Conservation (phyloP, 345 rosid genomes). For the Melastoma malabathricum region DNA sequence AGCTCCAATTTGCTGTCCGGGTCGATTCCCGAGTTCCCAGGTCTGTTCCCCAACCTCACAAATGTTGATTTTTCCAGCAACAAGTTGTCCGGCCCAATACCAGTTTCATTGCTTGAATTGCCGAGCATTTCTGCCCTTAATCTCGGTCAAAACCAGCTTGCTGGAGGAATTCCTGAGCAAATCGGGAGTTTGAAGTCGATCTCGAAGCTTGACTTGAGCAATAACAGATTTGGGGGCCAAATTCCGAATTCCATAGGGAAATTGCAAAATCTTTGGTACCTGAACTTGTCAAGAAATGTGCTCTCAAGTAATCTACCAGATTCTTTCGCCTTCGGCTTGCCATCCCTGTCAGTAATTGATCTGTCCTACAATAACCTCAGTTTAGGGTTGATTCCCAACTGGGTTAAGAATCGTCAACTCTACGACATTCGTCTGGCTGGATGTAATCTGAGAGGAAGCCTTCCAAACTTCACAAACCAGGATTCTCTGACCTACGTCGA, state of each 20-base stretch:
- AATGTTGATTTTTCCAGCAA: constrained; percentile 56
- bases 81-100: constrained; percentile 44
- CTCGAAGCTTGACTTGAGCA: constrained; percentile 43
- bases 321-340: constrained; percentile 36
- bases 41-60: constrained; percentile 37
- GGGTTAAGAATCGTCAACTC: constrained; percentile 51
- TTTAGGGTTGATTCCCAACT: constrained; percentile 54
- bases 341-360: constrained; percentile 63
- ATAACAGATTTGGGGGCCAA: constrained; percentile 52
- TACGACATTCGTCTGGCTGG: constrained; percentile 69
- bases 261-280: constrained; percentile 71
- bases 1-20: constrained; percentile 66
- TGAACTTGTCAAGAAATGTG: constrained; percentile 68
- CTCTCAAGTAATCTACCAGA: constrained; percentile 55
- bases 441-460: constrained; percentile 52
- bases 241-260: constrained; percentile 54
- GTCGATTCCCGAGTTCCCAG: constrained; percentile 38
- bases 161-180: constrained; percentile 53
- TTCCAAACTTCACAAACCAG: constrained; percentile 53
- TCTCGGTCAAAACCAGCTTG: constrained; percentile 48
- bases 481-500: constrained; percentile 52
- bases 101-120: constrained; percentile 46
- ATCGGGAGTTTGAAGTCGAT: constrained; percentile 58
- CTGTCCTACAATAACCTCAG: constrained; percentile 70
- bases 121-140: constrained; percentile 39